Conservation (phyloP, 73 alveolate genomes). For the Vitrella brassicaformis region DNA sequence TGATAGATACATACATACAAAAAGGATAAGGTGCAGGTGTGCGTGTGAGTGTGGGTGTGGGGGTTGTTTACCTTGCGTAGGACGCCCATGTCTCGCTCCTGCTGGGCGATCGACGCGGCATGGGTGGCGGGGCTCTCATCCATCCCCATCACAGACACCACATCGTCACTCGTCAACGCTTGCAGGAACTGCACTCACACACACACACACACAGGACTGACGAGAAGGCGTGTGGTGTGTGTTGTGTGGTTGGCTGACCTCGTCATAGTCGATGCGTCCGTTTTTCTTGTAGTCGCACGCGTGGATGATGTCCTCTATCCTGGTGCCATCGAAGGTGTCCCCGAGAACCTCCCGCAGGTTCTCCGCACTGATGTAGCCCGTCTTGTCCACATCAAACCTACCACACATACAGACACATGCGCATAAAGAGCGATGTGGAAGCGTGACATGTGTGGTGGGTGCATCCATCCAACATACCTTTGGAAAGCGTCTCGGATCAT, state of each 20-base stretch:
- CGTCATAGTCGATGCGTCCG: neutral
- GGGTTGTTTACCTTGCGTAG: too few relatives aligned
- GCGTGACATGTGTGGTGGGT: too few relatives aligned
- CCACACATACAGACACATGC: too few relatives aligned
- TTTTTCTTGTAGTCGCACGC: neutral
- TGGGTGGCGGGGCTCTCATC: neutral
- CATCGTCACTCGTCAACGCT: neutral
- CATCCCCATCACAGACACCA: neutral
- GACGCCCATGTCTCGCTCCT: too few relatives aligned
- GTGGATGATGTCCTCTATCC: neutral
- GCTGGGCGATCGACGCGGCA: neutral
- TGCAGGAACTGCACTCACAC: neutral
- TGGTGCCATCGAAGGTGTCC: neutral
- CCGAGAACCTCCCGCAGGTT: neutral
- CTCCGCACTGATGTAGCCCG: neutral
- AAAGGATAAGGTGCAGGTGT: neutral
- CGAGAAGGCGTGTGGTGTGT: neutral
- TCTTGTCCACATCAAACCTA: neutral
- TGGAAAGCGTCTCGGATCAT: neutral
- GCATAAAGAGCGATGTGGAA: too few relatives aligned
- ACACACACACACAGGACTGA: neutral
- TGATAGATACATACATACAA: neutral
- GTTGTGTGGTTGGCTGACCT: neutral
- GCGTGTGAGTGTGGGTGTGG: too few relatives aligned
- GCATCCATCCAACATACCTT: too few relatives aligned